These are phyloP conservation scores for Rubus parviflorus DNA, from an alignment of 306 rosid genomes.

Conservation along the genomic window DNA sequence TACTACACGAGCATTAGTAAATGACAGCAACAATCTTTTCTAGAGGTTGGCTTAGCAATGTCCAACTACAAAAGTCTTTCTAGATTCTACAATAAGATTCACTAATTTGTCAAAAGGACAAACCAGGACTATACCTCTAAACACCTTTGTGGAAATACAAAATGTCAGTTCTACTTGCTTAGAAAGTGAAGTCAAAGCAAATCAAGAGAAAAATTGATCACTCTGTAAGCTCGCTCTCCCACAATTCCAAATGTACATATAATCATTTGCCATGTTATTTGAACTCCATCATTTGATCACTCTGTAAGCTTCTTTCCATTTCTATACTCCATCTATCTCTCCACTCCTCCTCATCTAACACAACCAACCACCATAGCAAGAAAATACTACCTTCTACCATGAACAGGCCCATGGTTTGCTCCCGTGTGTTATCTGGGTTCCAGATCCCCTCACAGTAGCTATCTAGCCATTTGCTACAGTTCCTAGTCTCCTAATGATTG, in stretches of 20 bases:
- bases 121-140: neutral
- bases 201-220: neutral
- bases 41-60: neutral
- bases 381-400: neutral
- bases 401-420: slow-evolving; percentile 3
- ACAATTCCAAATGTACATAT: neutral
- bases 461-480: neutral
- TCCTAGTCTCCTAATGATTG: neutral
- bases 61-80: neutral
- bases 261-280: slow-evolving; percentile 4
- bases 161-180: neutral
- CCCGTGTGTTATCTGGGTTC: neutral
- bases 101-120: neutral
- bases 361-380: neutral
- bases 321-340: neutral
- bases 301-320: neutral
- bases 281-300: neutral
- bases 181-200: neutral
- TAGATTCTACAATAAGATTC: neutral
- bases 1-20: neutral
- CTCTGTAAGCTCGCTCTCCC: neutral
- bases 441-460: neutral
- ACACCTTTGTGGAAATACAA: neutral
- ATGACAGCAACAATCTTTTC: neutral
- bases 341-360: slow-evolving; percentile 6